phyloP scores from a whole-genome alignment of 352 stramenopile species.

The Phytopythium oedochilum region DNA sequence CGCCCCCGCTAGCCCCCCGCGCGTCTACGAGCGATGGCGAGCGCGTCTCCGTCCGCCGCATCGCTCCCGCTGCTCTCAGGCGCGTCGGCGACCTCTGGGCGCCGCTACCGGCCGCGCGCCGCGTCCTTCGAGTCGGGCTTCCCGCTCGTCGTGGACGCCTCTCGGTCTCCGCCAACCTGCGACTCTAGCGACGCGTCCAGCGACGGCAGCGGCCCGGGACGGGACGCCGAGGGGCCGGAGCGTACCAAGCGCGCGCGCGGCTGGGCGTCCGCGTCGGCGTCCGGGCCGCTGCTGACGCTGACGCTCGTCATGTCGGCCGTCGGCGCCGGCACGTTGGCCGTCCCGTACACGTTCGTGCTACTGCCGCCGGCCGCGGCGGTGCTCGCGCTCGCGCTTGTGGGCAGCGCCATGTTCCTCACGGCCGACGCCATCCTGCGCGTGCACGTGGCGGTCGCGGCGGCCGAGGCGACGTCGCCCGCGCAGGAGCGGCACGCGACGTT shows the following conservation, averaged over 20 bases:
- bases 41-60: conserved; percentile 1
- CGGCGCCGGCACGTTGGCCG: conserved; percentile 42
- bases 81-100: conserved; percentile 9
- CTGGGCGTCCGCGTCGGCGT: neutral
- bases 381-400: conserved; percentile 39
- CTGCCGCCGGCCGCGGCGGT: conserved; percentile 36
- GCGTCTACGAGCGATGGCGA: neutral
- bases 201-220: conserved; percentile 1
- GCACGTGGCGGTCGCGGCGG: conserved; percentile 42
- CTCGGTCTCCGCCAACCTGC: neutral
- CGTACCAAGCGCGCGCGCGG: neutral
- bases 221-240: neutral
- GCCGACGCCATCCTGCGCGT: conserved; percentile 57
- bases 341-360: conserved; percentile 69
- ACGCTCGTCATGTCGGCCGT: conserved; percentile 62
- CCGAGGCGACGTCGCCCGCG: conserved; percentile 11
- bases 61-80: conserved; percentile 17
- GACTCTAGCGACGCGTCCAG: conserved; percentile 8
- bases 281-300: conserved; percentile 13
- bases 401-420: conserved; percentile 66
- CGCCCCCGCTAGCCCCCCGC: neutral
- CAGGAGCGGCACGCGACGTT: conserved; percentile 55
- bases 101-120: conserved; percentile 9
- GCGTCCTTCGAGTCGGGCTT: conserved; percentile 34
- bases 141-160: conserved; percentile 18